A percentile compares a stretch with the other conserved stretches of the same genome.
phyloP scores from a whole-genome alignment of 768 basidiomycete species.

The Trichaptum fuscoviolaceum region DNA sequence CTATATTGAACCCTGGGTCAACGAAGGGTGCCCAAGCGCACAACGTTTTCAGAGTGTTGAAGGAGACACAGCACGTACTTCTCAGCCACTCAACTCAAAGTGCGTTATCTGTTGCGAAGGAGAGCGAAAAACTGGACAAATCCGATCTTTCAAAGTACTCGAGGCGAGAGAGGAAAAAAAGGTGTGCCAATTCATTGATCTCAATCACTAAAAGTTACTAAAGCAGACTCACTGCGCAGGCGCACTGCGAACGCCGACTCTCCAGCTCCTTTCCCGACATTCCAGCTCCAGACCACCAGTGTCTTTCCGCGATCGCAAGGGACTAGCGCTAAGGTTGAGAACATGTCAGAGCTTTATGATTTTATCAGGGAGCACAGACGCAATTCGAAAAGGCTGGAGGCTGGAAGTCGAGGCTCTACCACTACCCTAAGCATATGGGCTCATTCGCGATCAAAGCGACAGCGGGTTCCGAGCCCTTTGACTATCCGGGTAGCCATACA shows the following conservation, averaged over 20 bases:
- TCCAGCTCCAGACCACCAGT: slow-evolving; percentile 12
- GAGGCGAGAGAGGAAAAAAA: slow-evolving; percentile 51
- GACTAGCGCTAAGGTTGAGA: slow-evolving; percentile 40
- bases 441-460: neutral
- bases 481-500: slow-evolving; percentile 55
- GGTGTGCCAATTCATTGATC: slow-evolving; percentile 32
- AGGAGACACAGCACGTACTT: neutral
- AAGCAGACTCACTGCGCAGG: slow-evolving; percentile 3
- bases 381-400: neutral
- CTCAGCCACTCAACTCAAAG: slow-evolving; percentile 31
- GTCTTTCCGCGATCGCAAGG: slow-evolving; percentile 23
- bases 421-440: neutral
- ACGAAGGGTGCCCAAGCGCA: neutral
- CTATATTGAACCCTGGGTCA: neutral
- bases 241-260: neutral
- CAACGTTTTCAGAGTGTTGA: neutral
- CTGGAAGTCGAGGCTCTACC: neutral
- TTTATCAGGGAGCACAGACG: slow-evolving; percentile 7
- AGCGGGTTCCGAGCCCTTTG: slow-evolving; percentile 22
- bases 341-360: slow-evolving; percentile 55
- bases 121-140: slow-evolving; percentile 49
- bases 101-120: slow-evolving; percentile 48
- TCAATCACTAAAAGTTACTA: neutral
- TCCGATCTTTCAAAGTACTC: slow-evolving; percentile 41
- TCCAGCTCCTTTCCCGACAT: neutral